Evolutionary conservation across 2,329 filamentous ascomycete genomes (phyloP).

Genomic region (Mycosphaerella sp.): DNA sequence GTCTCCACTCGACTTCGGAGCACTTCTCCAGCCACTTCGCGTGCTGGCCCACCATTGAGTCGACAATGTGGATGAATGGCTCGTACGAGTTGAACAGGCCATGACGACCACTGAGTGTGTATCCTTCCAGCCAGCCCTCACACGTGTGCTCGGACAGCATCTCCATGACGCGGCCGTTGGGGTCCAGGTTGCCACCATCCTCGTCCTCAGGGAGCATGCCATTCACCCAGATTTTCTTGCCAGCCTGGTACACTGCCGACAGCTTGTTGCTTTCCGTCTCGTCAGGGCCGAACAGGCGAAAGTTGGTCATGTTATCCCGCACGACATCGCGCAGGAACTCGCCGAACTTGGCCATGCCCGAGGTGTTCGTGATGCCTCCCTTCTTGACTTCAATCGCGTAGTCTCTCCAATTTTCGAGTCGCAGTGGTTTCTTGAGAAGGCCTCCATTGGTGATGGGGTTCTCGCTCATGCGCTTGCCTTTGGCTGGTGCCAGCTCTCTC

Average conservation of each 20-base stretch:
- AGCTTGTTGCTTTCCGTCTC: conserved; percentile 81
- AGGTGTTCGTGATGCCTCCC: conserved; percentile 45
- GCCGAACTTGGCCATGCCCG: conserved; percentile 66
- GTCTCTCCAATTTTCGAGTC: conserved; percentile 62
- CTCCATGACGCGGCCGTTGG: conserved; percentile 69
- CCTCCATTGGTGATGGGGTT: conserved; percentile 73
- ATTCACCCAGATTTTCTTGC: conserved; percentile 75
- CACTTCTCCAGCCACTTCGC: conserved; percentile 83
- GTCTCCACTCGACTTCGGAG: conserved; percentile 71
- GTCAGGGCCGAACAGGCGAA: conserved; percentile 72
- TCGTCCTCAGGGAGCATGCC: conserved; percentile 71
- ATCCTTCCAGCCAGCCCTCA: conserved; percentile 76
- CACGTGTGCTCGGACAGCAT: conserved; percentile 77
- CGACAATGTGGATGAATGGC: conserved; percentile 75
- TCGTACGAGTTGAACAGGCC: conserved; percentile 76
- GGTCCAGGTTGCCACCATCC: conserved; percentile 67
- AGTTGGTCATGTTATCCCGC: conserved; percentile 57
- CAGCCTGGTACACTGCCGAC: conserved; percentile 61
- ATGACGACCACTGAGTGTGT: conserved; percentile 67
- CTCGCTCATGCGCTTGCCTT: conserved; percentile 65
- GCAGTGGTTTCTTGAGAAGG: conserved; percentile 58
- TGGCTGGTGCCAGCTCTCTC: conserved; percentile 58
- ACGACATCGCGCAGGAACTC: conserved; percentile 63
- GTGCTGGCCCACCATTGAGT: conserved; percentile 81
- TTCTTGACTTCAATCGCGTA: conserved; percentile 60